Conservation (phyloP, 176 grass and related monocot genomes). For the Carex cristatella region DNA sequence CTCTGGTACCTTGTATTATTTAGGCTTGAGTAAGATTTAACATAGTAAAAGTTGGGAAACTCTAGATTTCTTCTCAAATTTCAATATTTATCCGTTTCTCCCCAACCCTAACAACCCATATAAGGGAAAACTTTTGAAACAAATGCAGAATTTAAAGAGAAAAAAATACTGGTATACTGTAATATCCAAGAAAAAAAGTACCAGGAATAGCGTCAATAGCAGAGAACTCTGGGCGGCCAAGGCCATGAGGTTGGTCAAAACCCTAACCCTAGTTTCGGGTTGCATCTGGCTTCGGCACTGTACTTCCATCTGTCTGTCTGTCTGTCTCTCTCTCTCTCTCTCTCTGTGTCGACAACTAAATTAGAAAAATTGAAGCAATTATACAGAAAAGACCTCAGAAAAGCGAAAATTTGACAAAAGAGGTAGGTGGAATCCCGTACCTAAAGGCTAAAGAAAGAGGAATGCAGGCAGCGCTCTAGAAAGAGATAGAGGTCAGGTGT, state of each 20-base stretch:
- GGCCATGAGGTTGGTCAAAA: slow-evolving; percentile 6
- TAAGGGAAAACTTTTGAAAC: not conserved
- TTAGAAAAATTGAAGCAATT: slow-evolving; percentile 4
- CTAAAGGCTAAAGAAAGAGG: not conserved
- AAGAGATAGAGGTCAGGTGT: not conserved
- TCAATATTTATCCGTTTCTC: not conserved
- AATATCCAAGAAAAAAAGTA: not conserved
- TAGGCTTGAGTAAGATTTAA: not conserved
- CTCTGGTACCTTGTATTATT: not conserved
- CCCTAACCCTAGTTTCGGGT: slow-evolving; percentile 7
- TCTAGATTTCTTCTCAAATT: not conserved
- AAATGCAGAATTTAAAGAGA: not conserved
- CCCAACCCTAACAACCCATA: not conserved
- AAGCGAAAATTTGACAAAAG: not conserved
- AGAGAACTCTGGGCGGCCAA: slow-evolving; percentile 4
- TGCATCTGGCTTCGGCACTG: slow-evolving; percentile 14
- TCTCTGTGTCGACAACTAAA: slow-evolving; percentile 9
- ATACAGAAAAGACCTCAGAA: not conserved
- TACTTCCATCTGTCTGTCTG: slow-evolving; percentile 9
- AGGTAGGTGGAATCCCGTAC: not conserved
- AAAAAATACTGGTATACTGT: not conserved
- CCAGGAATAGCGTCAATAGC: not conserved
- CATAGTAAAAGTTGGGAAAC: not conserved
- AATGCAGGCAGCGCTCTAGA: not conserved
- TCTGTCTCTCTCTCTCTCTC: not conserved